phyloP scores from a whole-genome alignment of 1,284 basidiomycete genomes.

The Sanghuangporus weigelae region DNA sequence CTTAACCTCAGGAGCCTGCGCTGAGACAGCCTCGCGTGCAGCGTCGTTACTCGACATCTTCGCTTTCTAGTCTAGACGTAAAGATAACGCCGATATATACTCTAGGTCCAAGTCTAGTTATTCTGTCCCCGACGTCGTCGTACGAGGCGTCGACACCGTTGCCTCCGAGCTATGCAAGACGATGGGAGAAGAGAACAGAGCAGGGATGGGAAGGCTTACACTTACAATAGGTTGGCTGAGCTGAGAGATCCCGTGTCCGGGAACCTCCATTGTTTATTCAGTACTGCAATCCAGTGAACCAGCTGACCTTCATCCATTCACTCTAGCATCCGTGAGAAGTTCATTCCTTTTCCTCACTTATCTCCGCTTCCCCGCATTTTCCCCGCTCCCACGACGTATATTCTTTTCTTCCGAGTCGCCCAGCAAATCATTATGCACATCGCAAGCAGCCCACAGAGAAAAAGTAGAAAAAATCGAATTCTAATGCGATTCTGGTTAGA shows the following conservation, averaged over 20 bases:
- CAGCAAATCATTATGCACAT: background rate
- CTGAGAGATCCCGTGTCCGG: background rate
- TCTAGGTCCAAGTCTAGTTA: background rate
- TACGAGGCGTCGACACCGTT: background rate
- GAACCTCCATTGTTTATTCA: background rate
- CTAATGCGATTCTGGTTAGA: too few relatives aligned
- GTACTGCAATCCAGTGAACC: background rate
- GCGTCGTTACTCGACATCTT: conserved; percentile 4
- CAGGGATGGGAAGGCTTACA: background rate
- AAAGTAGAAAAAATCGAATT: too few relatives aligned
- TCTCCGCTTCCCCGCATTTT: background rate
- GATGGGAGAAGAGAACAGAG: background rate
- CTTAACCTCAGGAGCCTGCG: conserved; percentile 12
- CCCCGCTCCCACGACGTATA: background rate
- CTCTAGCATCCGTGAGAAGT: background rate
- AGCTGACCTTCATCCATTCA: background rate
- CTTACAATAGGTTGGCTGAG: background rate
- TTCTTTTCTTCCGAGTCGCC: background rate
- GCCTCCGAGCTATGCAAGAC: background rate
- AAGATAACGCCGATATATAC: background rate
- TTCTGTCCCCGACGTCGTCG: background rate
- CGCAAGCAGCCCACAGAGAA: too few relatives aligned
- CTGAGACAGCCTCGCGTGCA: conserved; percentile 7
- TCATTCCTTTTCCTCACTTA: background rate
- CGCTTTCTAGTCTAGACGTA: background rate